Conservation (phyloP, 2,329 filamentous ascomycete genomes). For the Knufia fluminis region DNA sequence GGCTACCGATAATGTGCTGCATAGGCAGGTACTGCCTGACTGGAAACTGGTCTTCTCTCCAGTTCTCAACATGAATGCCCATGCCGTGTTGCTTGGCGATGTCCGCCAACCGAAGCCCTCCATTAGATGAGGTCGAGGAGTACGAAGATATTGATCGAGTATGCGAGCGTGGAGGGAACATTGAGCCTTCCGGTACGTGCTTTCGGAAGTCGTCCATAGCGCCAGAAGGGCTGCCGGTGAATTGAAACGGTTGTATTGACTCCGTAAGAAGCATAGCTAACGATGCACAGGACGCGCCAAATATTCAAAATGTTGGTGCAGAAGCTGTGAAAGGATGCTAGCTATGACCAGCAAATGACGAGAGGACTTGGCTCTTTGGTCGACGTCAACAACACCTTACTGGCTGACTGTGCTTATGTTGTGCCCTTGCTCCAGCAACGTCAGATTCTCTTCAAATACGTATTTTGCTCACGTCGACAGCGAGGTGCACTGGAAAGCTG, state of each 20-base stretch:
- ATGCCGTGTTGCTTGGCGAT: constrained; percentile 5
- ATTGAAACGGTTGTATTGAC: neutral
- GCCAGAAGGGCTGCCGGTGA: neutral
- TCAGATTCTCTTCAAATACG: neutral
- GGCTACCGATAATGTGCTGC: constrained; percentile 9
- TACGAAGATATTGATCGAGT: constrained; percentile 4
- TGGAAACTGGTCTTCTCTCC: constrained; percentile 7
- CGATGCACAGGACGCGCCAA: neutral
- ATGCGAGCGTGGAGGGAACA: neutral
- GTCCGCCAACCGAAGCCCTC: constrained; percentile 5
- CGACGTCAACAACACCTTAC: neutral
- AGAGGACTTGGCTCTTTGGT: too few relatives aligned
- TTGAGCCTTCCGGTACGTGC: neutral
- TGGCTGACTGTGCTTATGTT: neutral
- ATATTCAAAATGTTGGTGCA: neutral
- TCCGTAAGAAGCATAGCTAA: neutral
- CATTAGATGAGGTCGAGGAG: neutral
- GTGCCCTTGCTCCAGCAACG: neutral
- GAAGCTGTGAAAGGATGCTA: too few relatives aligned
- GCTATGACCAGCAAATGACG: too few relatives aligned
- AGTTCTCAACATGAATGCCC: constrained; percentile 8
- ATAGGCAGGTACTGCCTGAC: constrained; percentile 6
- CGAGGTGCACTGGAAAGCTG: neutral
- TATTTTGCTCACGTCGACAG: neutral
- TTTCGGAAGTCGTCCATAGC: too few relatives aligned